Base-by-base conservation (phyloP, 352 stramenopile genomes). In the Thalassiosira exigua region DNA sequence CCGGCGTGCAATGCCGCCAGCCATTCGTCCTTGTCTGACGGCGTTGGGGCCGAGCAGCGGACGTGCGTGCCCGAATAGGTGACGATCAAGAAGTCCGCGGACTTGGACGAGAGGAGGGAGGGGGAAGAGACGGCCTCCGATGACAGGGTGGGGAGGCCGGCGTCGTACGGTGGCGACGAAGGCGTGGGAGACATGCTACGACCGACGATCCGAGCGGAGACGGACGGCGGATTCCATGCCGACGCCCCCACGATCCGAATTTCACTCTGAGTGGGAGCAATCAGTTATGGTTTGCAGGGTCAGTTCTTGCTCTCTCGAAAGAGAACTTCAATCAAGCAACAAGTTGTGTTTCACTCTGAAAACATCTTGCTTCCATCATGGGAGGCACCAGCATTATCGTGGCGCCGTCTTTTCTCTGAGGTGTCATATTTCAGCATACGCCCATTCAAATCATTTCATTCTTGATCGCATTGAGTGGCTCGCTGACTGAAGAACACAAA, bases 51-150 rank as follows among this genome's bases (percentile, higher is more conserved):
- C 3, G 77, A 75, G 42, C 81, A 93, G n/a, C 70, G 67, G 3
- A 92, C 69, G 59, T 93, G 86, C 4, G 84, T 92, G 4, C 88
- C 86, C 14, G 85, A 76, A 75, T 86, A 81, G 21, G 88, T 91
- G 1, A 93, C 76, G 2, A 91, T 69, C 21, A 88, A 76, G 81
- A 93, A 92, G 26, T 85, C 65, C 11, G 50, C 50, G 41, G 53
- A 75, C 69, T 66, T 71, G 4, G 36, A 56, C 26, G 61, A 75
- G 4, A 62, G 26, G n/a, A 69, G 33, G 26, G 72, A 57, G 11
- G 75, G 39, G 3, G 51, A 51, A 30, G 67, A 69, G 24, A 69
- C 56, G 32, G 59, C 32, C 60, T 81, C 60, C 4, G 65, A 58
- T 58, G 32, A 41, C 27, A 58, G 39, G 51, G 1, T 58, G 51